Evolutionary conservation across 108 stramenopile species (phyloP), one percentile per base, ranked within the genome.

Genomic region (Ochromonas danica): DNA sequence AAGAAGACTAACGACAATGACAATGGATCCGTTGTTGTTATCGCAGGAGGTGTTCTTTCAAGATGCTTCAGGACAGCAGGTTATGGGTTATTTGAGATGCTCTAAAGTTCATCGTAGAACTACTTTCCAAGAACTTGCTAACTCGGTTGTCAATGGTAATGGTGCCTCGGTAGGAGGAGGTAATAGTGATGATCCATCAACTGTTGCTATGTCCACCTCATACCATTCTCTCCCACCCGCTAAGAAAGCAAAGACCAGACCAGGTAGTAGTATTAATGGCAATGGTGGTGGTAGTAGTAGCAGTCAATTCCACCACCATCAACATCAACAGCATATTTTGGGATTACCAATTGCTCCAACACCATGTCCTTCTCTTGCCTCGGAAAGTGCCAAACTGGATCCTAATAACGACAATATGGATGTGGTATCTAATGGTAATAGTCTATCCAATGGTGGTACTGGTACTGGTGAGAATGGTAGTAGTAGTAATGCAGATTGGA

Each of bases 71-170:
- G 63, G 63, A 35, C 63, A 67, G 3, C 63, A 3, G 31, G 17
- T 67, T 6, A 33, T 67, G 17, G 63, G 63, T 67, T 67, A 67
- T 67, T 36, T 67, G 63, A 22, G 63, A 67, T 67, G 63, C 25
- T 67, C 63, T 3, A 67, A 67, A 67, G 63, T 67, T 67, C 30
- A 31, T 67, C 63, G 63, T 14, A 3, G 31, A 31, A 67, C 63
- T 14, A 10, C 63, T 14, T 36, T 67, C 10, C 63, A 67, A 14
- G 63, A 67, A 35, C 22, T 51, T 14, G 45, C 6, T 14, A 51
- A 51, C 22, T 6, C 45, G 22, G 22, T 51, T 14, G 14, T 14
- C 6, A 14, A 14, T 51, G 45, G 14, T 14, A 22, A 51, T 10
- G 31, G 25, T 36, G 25, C 14, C 31, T 14, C 10, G 6, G 17